phyloP scores from a whole-genome alignment of 23 red algal species.

The Gracilaria gracilis region DNA sequence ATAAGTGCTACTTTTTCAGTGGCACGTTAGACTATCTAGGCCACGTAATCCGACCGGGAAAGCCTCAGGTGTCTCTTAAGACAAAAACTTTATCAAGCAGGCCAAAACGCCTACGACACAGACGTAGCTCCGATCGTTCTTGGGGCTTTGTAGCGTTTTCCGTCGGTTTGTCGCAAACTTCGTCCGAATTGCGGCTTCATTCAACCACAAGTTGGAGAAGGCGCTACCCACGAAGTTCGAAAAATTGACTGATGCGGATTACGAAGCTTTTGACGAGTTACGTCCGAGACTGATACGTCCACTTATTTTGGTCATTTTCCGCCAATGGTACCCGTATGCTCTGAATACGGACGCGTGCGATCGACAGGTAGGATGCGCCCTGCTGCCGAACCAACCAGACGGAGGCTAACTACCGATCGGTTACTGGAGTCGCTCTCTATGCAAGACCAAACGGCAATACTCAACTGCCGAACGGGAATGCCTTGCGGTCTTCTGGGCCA shows the following conservation, averaged over 20 bases:
- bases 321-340: not conserved
- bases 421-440: slow-evolving; percentile 42
- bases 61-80: slow-evolving; percentile 2
- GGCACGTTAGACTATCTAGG: not conserved
- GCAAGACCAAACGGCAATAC: slow-evolving; percentile 31
- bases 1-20: slow-evolving; percentile 51
- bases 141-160: slow-evolving; percentile 56
- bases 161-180: no score
- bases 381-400: slow-evolving; percentile 50
- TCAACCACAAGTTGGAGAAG: slow-evolving; percentile 21
- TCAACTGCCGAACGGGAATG: slow-evolving; percentile 35
- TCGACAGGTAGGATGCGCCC: slow-evolving; percentile 21
- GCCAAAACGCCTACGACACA: slow-evolving; percentile 17
- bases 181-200: not conserved
- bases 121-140: slow-evolving; percentile 25
- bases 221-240: not conserved
- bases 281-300: not conserved
- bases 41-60: no score
- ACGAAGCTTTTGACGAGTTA: slow-evolving; percentile 12
- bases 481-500: slow-evolving; percentile 39
- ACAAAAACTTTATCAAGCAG: not conserved
- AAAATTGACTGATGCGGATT: not conserved
- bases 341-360: slow-evolving; percentile 57
- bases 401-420: slow-evolving; percentile 35
- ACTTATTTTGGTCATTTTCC: slow-evolving; percentile 23